These are phyloP conservation scores for Karstenula rhodostoma DNA, from an alignment of 2,329 filamentous ascomycete genomes.

Conservation along the genomic window DNA sequence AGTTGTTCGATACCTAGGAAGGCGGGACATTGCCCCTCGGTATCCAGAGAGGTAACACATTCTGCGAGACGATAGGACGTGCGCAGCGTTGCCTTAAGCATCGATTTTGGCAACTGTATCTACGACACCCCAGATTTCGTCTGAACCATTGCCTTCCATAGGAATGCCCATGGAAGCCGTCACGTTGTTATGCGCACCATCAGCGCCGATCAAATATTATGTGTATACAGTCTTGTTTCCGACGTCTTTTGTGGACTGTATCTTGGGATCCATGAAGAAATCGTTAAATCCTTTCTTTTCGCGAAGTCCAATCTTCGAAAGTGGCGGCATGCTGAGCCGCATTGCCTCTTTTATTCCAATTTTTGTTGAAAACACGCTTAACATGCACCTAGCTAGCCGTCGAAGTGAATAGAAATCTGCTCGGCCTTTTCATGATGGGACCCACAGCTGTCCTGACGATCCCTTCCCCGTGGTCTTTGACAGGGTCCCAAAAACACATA, in stretches of 20 bases:
- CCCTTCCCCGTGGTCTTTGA: background rate
- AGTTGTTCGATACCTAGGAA: background rate
- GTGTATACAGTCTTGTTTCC: background rate
- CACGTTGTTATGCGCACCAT: conserved; percentile 7
- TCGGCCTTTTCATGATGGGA: background rate
- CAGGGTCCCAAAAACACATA: background rate
- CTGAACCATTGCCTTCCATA: conserved; percentile 64
- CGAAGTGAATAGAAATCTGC: background rate
- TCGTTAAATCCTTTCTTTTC: no score
- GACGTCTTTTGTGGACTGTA: background rate
- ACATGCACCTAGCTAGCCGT: background rate
- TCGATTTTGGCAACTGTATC: conserved; percentile 53
- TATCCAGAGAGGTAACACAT: background rate
- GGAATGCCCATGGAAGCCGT: conserved; percentile 53
- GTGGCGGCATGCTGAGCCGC: background rate
- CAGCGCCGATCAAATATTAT: background rate
- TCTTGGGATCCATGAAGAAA: no score
- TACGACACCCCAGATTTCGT: conserved; percentile 62
- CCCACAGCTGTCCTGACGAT: background rate
- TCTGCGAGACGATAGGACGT: background rate
- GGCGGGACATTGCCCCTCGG: background rate
- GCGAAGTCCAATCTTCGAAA: no score
- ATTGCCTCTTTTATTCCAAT: background rate
- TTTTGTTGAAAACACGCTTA: background rate
- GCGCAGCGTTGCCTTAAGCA: conserved; percentile 46